Percentiles rank a stretch among this genome's conserved stretches.
Conservation (phyloP, 75 land plant species). For the Sequoiadendron giganteum region DNA sequence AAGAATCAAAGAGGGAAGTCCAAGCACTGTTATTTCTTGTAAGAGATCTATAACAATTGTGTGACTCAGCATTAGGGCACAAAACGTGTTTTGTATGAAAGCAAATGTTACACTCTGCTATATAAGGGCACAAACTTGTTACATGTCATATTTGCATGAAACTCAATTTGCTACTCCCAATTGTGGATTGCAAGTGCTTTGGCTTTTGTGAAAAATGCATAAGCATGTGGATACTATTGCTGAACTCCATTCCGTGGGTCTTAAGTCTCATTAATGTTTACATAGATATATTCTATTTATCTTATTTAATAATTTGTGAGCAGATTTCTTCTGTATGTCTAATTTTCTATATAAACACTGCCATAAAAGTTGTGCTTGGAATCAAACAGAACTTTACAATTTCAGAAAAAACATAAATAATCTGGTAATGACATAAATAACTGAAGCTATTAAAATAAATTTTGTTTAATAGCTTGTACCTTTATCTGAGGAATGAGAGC, state of each 20-base stretch:
- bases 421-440: background rate
- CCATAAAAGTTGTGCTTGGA: background rate
- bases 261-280: background rate
- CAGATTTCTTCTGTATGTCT: background rate
- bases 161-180: background rate
- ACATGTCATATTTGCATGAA: background rate
- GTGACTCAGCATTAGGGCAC: too few relatives aligned
- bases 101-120: background rate
- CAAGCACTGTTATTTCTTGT: background rate
- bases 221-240: background rate
- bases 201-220: background rate
- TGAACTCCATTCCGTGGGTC: background rate
- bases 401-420: background rate
- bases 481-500: slow-evolving; percentile 88
- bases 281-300: background rate
- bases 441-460: background rate
- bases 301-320: background rate
- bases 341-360: background rate
- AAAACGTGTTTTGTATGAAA: background rate
- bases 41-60: background rate
- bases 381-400: background rate
- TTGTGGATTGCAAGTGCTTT: background rate
- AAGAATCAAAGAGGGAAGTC: background rate
- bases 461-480: slow-evolving; percentile 35
- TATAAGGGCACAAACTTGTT: background rate